phyloP scores from a whole-genome alignment of 352 stramenopile species.

The Pythium biforme region DNA sequence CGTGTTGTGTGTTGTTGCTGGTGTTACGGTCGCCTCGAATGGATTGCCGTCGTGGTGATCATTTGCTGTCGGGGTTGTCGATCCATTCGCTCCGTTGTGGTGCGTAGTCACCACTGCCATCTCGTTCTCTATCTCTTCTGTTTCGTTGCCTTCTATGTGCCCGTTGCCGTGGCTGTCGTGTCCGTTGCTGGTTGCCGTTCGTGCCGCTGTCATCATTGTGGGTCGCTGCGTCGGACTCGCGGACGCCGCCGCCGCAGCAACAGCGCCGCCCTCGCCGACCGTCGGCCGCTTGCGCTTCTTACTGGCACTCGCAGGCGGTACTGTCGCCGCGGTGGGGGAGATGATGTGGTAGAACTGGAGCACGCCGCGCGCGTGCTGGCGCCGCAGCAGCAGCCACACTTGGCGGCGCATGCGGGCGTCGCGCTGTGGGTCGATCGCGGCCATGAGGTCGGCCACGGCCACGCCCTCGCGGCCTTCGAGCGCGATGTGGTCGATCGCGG shows the following conservation, averaged over 20 bases:
- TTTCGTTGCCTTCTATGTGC: not conserved
- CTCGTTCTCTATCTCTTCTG: not conserved
- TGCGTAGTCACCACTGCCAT: not conserved
- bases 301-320: not conserved
- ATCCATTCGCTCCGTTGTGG: not conserved
- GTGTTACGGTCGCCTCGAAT: not conserved
- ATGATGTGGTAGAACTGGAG: constrained; percentile 54
- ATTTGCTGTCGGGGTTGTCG: not conserved
- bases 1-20: constrained; percentile 8
- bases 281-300: constrained; percentile 64
- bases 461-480: constrained; percentile 53
- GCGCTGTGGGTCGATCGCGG: constrained; percentile 35
- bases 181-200: not conserved
- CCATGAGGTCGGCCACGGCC: constrained; percentile 39
- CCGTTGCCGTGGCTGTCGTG: not conserved
- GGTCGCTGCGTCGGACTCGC: constrained; percentile 9
- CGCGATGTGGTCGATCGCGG: constrained; percentile 62
- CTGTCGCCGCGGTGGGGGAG: not conserved
- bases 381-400: constrained; percentile 53
- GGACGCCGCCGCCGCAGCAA: too few species aligned
- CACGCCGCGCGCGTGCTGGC: constrained; percentile 39
- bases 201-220: not conserved
- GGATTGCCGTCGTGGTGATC: not conserved
- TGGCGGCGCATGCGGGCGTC: constrained; percentile 48
- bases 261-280: not conserved